A percentile compares a stretch with the other conserved stretches of the same genome.
Evolutionary conservation across 2,329 filamentous ascomycete genomes (phyloP).

Genomic region (Botrytis aclada): DNA sequence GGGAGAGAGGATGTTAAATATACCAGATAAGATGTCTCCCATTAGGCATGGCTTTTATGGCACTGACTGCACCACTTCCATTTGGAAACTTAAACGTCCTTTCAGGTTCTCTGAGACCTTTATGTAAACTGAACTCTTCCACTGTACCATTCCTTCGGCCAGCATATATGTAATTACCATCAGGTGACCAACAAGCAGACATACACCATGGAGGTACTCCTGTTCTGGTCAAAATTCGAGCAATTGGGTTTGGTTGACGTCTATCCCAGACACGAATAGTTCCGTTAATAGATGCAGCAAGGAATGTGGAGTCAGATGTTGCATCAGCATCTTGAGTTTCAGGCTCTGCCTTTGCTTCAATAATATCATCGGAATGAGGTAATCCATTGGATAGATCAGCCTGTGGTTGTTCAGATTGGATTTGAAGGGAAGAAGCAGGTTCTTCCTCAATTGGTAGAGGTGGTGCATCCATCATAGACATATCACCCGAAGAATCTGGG

Average conservation of each 20-base stretch:
- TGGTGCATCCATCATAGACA: slow-evolving; percentile 27
- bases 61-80: slow-evolving; percentile 86
- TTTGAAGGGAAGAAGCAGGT: slow-evolving; percentile 17
- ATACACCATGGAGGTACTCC: slow-evolving; percentile 95
- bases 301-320: slow-evolving; percentile 74
- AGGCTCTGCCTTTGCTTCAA: slow-evolving; percentile 28
- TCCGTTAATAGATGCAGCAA: slow-evolving; percentile 85
- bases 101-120: slow-evolving; percentile 70
- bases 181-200: slow-evolving; percentile 92
- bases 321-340: slow-evolving; percentile 52
- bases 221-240: slow-evolving; percentile 70
- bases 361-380: slow-evolving; percentile 20
- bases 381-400: slow-evolving; percentile 23
- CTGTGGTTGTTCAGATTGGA: slow-evolving; percentile 21
- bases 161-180: slow-evolving; percentile 93
- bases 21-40: slow-evolving; percentile 86
- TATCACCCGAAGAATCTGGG: slow-evolving; percentile 32
- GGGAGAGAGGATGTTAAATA: slow-evolving; percentile 33
- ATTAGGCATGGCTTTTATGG: slow-evolving; percentile 87
- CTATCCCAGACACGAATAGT: slow-evolving; percentile 91
- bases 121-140: slow-evolving; percentile 88
- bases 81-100: slow-evolving; percentile 82
- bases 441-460: slow-evolving; percentile 24
- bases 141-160: slow-evolving; percentile 87
- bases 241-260: slow-evolving; percentile 71